Percentiles rank a stretch among this genome's conserved stretches.
Conservation (phyloP, 1,284 basidiomycete genomes). For the Mycena sp. region DNA sequence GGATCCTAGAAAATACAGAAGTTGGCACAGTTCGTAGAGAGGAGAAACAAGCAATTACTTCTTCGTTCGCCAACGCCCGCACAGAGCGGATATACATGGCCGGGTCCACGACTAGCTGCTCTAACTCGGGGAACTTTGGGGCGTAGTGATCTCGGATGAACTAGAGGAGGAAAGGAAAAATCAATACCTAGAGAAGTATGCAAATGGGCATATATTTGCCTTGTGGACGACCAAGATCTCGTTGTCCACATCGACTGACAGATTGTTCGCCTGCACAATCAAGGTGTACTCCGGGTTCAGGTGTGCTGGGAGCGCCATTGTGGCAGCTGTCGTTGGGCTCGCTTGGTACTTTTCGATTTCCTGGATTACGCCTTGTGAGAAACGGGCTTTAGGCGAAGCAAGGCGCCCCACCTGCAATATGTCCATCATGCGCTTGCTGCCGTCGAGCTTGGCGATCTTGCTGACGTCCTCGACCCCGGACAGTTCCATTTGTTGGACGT, state of each 20-base stretch:
- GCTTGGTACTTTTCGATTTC: constrained; percentile 89
- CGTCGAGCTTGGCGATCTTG: constrained; percentile 90
- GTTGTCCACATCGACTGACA: constrained; percentile 98
- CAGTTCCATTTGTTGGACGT: constrained; percentile 93
- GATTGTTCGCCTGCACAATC: constrained; percentile 97
- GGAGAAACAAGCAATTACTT: constrained; percentile 52
- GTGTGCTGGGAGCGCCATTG: constrained; percentile 83
- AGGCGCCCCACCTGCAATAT: constrained; percentile 73
- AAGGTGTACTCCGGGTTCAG: constrained; percentile 96
- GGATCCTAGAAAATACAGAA: constrained; percentile 66
- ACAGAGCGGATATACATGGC: constrained; percentile 95
- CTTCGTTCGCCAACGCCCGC: constrained; percentile 86
- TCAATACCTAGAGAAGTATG: constrained; percentile 55
- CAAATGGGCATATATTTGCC: constrained; percentile 53
- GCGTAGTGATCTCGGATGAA: constrained; percentile 99
- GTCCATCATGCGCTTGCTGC: constrained; percentile 86
- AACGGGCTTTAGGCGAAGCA: background rate
- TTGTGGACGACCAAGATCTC: constrained; percentile 98
- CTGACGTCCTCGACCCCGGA: constrained; percentile 83
- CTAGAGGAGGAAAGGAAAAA: constrained; percentile 49
- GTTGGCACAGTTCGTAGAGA: constrained; percentile 4
- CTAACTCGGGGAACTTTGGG: constrained; percentile 95
- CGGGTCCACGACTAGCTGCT: constrained; percentile 93
- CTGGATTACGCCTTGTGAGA: constrained; percentile 49
- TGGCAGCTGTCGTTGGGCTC: constrained; percentile 80